Evolutionary conservation across 345 rosid genomes (phyloP).

Genomic region (Heritiera littoralis): DNA sequence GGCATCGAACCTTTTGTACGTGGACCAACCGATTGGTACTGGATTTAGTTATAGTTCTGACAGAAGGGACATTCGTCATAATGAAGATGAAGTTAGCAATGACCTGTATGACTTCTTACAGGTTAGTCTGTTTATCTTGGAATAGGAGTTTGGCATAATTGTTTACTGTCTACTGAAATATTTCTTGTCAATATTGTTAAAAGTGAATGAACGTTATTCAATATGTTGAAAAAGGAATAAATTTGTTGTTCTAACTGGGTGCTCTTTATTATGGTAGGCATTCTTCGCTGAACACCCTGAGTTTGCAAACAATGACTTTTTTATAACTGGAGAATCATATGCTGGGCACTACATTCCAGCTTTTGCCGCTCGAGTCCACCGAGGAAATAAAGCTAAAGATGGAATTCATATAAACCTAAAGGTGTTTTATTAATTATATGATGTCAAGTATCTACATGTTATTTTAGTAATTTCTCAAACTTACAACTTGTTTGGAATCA

Average conservation of each 20-base stretch:
- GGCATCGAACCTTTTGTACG: constrained; percentile 91
- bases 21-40: constrained; percentile 97
- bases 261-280: constrained; percentile 48
- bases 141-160: constrained; percentile 1
- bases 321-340: constrained; percentile 96
- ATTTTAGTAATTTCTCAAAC: background rate
- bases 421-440: constrained; percentile 39
- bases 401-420: constrained; percentile 87
- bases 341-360: constrained; percentile 99
- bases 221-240: background rate
- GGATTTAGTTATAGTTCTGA: constrained; percentile 96
- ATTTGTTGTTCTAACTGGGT: background rate
- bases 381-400: constrained; percentile 88
- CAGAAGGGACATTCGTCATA: constrained; percentile 78
- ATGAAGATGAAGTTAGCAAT: constrained; percentile 83
- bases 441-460: background rate
- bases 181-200: background rate
- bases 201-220: constrained; percentile 8
- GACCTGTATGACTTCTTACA: constrained; percentile 96
- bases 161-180: background rate
- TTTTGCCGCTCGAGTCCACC: constrained; percentile 87
- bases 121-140: constrained; percentile 46
- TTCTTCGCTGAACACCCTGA: constrained; percentile 93
- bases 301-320: constrained; percentile 75
- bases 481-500: background rate